Conservation (phyloP, 176 grass and related monocot genomes). For the Lolium multiflorum region DNA sequence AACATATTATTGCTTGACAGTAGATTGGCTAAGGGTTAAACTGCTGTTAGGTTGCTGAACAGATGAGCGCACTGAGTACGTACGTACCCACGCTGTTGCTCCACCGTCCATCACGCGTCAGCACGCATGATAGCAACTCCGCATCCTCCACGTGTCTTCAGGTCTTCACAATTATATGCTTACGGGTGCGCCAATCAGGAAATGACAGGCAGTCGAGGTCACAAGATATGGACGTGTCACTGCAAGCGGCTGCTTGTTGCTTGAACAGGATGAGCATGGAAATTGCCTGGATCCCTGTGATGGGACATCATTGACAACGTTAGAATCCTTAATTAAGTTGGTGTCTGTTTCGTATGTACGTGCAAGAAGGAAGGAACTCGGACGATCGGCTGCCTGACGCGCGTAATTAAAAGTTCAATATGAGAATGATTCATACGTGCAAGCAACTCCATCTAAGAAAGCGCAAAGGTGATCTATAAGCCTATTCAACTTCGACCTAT, state of each 20-base stretch:
- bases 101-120: background rate
- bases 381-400: background rate
- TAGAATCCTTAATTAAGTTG: background rate
- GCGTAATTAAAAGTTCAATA: background rate
- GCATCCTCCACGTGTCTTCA: background rate
- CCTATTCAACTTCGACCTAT: background rate
- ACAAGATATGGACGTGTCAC: background rate
- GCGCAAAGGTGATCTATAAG: background rate
- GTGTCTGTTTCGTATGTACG: background rate
- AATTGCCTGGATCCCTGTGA: constrained; percentile 22
- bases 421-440: background rate
- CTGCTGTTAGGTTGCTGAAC: background rate
- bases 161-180: background rate
- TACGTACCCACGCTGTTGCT: background rate
- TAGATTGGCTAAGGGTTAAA: no score
- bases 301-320: constrained; percentile 11
- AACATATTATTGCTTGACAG: background rate
- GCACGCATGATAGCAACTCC: background rate
- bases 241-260: background rate
- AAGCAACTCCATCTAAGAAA: constrained; percentile 24
- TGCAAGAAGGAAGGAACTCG: background rate
- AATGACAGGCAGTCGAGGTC: background rate
- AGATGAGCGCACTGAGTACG: background rate
- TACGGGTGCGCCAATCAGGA: constrained; percentile 8
- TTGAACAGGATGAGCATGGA: background rate